Evolutionary conservation across 2,329 filamentous ascomycete genomes (phyloP), one percentile per base, ranked within the genome.

Genomic region (Talaromyces sp.): DNA sequence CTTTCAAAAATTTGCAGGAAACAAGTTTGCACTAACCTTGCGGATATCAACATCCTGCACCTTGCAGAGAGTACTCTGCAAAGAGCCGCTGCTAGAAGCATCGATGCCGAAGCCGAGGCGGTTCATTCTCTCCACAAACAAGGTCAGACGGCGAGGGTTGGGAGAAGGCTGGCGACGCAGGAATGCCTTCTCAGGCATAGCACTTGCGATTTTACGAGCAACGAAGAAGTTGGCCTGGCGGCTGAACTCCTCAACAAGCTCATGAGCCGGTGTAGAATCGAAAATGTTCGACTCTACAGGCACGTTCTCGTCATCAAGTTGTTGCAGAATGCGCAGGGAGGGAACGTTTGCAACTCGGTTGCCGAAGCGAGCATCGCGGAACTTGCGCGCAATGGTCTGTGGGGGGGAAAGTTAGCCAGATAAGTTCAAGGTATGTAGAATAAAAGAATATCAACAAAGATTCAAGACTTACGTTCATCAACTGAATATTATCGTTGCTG

Each of bases 271-370:
- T 11, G 90, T 91, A 27, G 90, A 93, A 71, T 97, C 88, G 68
- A 97, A 99, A 60, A 99, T 89, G 77, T 97, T 99, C 71, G 91
- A 86, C 77, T 96, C 91, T 36, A 97, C 92, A 2, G 93, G 94
- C 48, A 97, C 91, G 72, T 97, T 97, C 80, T 99, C 94, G 64
- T 99, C 94, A 64, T 99, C 94, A 36, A 97, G 82, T 75, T 96
- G 92, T 74, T 96, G 91, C 56, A 97, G 80, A 42, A 99, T 82
- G 52, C 94, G 89, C 47, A 99, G 84, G 36, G 93, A 87, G 30
- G 92, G 89, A 64, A 96, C 89, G 11, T 89, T 86, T 59, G 89
- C 85, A 39, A 86, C 86, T 32, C 89, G 88, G 47, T 91, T 87
- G 51, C 89, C 90, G 54, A 97, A 88, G 54, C 94, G 89, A 45